A percentile compares a stretch with the other conserved stretches of the same genome.
Evolutionary conservation across 768 basidiomycete genomes (phyloP).

Genomic region (Sistotremastrum suecicum): DNA sequence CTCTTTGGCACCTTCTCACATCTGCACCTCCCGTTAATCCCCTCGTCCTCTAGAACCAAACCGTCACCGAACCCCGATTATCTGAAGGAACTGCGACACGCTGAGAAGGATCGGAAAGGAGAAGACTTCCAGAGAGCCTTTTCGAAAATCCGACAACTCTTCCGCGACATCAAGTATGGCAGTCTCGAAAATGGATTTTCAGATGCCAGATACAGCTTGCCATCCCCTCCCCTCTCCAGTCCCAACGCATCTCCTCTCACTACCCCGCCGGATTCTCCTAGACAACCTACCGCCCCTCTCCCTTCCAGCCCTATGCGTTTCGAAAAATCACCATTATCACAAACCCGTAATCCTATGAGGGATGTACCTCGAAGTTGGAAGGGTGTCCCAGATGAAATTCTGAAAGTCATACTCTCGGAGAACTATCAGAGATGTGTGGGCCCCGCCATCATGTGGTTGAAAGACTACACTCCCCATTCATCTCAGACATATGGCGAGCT

Average conservation of each 20-base stretch:
- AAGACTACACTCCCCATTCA: constrained; percentile 71
- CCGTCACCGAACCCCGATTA: constrained; percentile 14
- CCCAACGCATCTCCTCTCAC: constrained; percentile 35
- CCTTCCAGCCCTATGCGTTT: constrained; percentile 32
- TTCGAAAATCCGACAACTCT: constrained; percentile 1
- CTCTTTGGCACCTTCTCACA: constrained; percentile 55
- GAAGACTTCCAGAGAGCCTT: too few species aligned
- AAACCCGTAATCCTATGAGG: constrained; percentile 5
- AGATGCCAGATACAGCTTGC: background rate
- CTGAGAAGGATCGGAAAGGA: too few species aligned
- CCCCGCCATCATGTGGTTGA: constrained; percentile 70
- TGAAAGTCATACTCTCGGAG: constrained; percentile 73
- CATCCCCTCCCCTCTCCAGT: constrained; percentile 17
- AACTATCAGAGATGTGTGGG: constrained; percentile 90
- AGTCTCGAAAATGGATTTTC: background rate
- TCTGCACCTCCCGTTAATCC: constrained; percentile 22
- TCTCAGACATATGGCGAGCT: constrained; percentile 85
- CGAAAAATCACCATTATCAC: constrained; percentile 25
- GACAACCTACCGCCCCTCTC: constrained; percentile 41
- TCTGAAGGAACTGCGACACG: too few species aligned
- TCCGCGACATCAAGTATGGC: constrained; percentile 11
- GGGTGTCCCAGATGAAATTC: constrained; percentile 49
- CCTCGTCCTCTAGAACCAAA: constrained; percentile 23
- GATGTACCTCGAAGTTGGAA: constrained; percentile 29
- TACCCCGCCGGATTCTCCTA: constrained; percentile 56